Evolutionary conservation across 768 basidiomycete species (phyloP).

Genomic region (Russula emetica): DNA sequence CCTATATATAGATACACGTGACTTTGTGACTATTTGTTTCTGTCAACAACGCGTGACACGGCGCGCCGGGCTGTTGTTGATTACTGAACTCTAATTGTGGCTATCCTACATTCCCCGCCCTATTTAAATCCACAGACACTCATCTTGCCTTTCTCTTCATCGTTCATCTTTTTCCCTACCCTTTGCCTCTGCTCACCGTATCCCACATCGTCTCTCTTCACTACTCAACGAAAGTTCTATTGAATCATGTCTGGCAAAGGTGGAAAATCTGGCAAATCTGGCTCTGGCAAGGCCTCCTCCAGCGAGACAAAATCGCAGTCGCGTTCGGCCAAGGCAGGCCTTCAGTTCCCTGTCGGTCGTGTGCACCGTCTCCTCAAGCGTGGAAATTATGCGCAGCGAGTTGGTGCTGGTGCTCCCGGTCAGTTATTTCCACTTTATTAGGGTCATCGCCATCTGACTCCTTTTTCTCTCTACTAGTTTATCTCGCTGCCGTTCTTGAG

Average conservation of each 20-base stretch:
- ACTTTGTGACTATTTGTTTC: constrained; percentile 31
- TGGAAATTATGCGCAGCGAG: constrained; percentile 82
- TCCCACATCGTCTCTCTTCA: neutral
- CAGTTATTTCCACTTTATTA: constrained; percentile 22
- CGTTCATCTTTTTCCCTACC: neutral
- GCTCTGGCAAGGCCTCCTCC: constrained; percentile 44
- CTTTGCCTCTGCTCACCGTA: neutral
- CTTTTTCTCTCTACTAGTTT: constrained; percentile 44
- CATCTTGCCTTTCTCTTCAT: neutral
- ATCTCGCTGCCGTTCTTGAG: constrained; percentile 87
- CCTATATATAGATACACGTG: constrained; percentile 22
- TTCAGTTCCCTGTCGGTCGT: constrained; percentile 91
- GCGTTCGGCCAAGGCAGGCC: constrained; percentile 71
- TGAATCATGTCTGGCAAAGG: constrained; percentile 58
- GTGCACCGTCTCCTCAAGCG: constrained; percentile 84
- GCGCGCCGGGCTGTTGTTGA: constrained; percentile 41
- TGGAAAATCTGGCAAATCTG: constrained; percentile 34
- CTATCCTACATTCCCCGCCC: neutral
- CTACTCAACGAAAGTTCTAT: constrained; percentile 30
- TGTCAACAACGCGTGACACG: constrained; percentile 26
- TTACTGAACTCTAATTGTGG: constrained; percentile 36
- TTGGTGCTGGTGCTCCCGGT: constrained; percentile 87
- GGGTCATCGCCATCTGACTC: neutral
- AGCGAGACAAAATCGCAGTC: constrained; percentile 50
- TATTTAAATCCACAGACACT: constrained; percentile 32